These are phyloP conservation scores for Mesotaenium endlicherianum DNA, from an alignment of 139 green algal genomes.

Conservation along the genomic window DNA sequence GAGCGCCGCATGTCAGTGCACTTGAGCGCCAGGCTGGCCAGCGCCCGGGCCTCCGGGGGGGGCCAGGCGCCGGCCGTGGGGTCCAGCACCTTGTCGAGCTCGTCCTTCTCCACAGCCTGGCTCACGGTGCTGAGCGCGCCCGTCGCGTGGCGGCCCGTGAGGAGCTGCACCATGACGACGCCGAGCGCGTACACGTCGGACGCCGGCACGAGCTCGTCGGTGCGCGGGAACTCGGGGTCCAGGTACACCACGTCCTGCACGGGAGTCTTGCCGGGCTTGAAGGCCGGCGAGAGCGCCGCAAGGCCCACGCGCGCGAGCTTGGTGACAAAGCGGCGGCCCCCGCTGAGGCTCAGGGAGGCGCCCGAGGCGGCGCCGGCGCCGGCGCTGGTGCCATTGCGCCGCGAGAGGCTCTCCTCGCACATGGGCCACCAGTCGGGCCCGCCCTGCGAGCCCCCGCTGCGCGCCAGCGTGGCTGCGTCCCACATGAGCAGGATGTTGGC, in stretches of 20 bases:
- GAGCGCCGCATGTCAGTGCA: conserved; percentile 14
- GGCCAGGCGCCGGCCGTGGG: conserved; percentile 6
- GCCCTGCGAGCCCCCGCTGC: neutral
- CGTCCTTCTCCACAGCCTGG: neutral
- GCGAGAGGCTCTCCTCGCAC: neutral
- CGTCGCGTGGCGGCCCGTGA: conserved; percentile 18
- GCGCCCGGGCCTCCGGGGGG: neutral
- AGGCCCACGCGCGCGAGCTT: conserved; percentile 25
- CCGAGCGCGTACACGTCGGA: conserved; percentile 33
- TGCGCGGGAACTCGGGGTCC: conserved; percentile 4
- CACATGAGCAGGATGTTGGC: conserved; percentile 36
- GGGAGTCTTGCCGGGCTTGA: neutral
- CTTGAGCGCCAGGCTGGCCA: neutral
- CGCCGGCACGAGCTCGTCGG: conserved; percentile 11
- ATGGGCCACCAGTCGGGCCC: conserved; percentile 3
- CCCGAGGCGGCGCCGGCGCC: neutral
- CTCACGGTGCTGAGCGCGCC: conserved; percentile 2
- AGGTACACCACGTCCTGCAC: conserved; percentile 15
- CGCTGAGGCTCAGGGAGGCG: neutral
- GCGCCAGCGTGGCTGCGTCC: neutral
- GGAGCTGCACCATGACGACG: conserved; percentile 19
- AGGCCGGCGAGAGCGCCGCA: neutral
- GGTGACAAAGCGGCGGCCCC: neutral
- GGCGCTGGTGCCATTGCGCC: neutral
- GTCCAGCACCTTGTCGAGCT: conserved; percentile 6